Evolutionary conservation across 164 flowering plant genomes (phyloP).

Genomic region (Annona cherimola): DNA sequence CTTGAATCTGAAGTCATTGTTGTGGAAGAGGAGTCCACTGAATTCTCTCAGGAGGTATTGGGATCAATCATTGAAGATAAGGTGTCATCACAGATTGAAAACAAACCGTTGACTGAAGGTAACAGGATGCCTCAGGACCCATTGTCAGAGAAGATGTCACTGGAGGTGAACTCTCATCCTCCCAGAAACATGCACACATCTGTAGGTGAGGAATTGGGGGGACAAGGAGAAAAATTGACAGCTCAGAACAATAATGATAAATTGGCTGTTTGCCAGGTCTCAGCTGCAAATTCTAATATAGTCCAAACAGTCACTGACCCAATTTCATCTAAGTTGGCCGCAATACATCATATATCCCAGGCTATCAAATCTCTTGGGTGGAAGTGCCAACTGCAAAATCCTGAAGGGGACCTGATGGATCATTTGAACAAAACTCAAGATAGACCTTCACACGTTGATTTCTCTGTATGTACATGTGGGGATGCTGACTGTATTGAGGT

Average conservation of each 20-base stretch:
- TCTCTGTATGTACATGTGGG: slow-evolving; percentile 83
- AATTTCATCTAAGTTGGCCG: slow-evolving; percentile 79
- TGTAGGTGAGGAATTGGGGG: slow-evolving; percentile 13
- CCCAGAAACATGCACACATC: slow-evolving; percentile 20
- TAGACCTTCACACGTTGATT: slow-evolving; percentile 27
- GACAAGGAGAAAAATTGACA: slow-evolving; percentile 8
- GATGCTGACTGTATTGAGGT: slow-evolving; percentile 96
- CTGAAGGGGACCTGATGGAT: slow-evolving; percentile 37
- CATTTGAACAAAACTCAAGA: slow-evolving; percentile 28
- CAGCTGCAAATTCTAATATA: slow-evolving; percentile 27
- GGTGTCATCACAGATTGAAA: slow-evolving; percentile 20
- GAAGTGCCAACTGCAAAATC: slow-evolving; percentile 65
- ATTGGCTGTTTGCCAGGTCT: slow-evolving; percentile 26
- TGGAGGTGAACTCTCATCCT: slow-evolving; percentile 23
- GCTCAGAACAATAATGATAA: slow-evolving; percentile 24
- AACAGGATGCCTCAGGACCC: slow-evolving; percentile 19
- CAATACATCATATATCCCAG: slow-evolving; percentile 95
- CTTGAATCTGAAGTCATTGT: slow-evolving; percentile 54
- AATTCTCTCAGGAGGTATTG: slow-evolving; percentile 29
- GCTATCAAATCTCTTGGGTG: slow-evolving; percentile 94
- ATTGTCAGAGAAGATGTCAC: slow-evolving; percentile 22
- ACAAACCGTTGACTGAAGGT: slow-evolving; percentile 14
- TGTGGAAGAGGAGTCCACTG: slow-evolving; percentile 52
- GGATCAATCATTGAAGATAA: slow-evolving; percentile 35
- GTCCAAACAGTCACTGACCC: slow-evolving; percentile 66